Evolutionary conservation across 441 rosid genomes (phyloP).

Genomic region (Raphanus hybrid): DNA sequence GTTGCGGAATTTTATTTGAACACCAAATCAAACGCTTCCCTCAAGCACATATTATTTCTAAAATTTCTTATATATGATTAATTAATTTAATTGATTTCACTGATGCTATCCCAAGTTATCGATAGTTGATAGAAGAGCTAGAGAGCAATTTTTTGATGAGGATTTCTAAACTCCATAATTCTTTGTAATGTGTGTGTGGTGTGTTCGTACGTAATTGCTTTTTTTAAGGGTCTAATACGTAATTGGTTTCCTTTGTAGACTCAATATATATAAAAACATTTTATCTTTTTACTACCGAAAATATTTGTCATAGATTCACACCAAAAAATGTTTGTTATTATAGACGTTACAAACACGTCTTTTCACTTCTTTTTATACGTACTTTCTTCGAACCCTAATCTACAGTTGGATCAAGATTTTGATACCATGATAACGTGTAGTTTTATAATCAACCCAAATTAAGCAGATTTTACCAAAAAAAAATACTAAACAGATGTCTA

Average conservation of each 20-base stretch:
- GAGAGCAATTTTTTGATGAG: neutral
- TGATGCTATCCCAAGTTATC: conserved; percentile 14
- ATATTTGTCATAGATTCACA: neutral
- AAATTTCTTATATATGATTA: neutral
- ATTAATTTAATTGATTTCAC: conserved; percentile 27
- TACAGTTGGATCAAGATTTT: neutral
- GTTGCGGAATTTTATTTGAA: neutral
- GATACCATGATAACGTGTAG: neutral
- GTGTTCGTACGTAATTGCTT: neutral
- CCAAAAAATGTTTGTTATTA: neutral
- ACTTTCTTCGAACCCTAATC: neutral
- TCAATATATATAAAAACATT: conserved; percentile 6
- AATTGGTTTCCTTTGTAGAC: conserved; percentile 8
- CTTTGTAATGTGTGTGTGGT: conserved; percentile 1
- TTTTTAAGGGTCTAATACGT: no score
- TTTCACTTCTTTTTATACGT: neutral
- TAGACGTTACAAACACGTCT: neutral
- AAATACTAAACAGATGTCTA: neutral
- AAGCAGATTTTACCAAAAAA: no score
- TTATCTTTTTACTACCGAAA: neutral
- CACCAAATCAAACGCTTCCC: no score
- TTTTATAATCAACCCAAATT: neutral
- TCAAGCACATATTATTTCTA: neutral
- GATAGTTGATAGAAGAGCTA: conserved; percentile 21
- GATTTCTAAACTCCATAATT: neutral